phyloP scores from a whole-genome alignment of 2,329 filamentous ascomycete species.

The Neonectria ditissima region DNA sequence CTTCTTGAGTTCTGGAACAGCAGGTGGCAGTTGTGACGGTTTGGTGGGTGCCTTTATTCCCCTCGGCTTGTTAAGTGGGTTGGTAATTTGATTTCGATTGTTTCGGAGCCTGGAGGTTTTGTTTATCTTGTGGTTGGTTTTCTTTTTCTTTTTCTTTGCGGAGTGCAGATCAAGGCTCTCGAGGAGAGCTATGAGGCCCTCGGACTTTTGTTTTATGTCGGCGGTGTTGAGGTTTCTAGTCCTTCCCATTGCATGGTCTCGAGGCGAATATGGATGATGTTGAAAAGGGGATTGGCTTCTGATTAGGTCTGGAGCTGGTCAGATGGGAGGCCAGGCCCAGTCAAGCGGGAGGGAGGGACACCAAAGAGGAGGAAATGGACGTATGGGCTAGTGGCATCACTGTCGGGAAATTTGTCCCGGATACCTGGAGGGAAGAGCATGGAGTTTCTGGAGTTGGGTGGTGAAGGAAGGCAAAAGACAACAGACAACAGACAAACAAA shows the following conservation, averaged over 20 bases:
- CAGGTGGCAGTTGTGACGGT: conserved; percentile 1
- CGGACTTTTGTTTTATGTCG: background rate
- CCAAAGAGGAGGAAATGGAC: background rate
- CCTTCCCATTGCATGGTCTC: background rate
- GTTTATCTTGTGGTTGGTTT: conserved; percentile 11
- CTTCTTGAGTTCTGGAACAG: background rate
- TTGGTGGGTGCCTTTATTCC: background rate
- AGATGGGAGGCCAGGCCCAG: too few relatives aligned
- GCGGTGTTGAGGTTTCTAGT: background rate
- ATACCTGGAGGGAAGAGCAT: background rate
- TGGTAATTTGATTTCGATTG: background rate
- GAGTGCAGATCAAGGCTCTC: background rate
- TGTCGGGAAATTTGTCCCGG: conserved; percentile 2
- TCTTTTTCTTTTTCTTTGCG: background rate
- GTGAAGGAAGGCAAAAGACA: background rate
- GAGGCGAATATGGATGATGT: background rate
- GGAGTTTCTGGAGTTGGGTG: background rate
- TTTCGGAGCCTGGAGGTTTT: background rate
- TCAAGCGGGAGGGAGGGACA: background rate
- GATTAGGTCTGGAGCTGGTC: background rate
- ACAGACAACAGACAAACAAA: background rate
- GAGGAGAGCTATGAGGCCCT: background rate
- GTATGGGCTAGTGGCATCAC: background rate
- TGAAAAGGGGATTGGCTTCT: background rate
- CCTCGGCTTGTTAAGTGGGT: background rate